A percentile compares a stretch with the other conserved stretches of the same genome.
Conservation (phyloP, 306 rosid genomes). For the Echinosophora koreensis region DNA sequence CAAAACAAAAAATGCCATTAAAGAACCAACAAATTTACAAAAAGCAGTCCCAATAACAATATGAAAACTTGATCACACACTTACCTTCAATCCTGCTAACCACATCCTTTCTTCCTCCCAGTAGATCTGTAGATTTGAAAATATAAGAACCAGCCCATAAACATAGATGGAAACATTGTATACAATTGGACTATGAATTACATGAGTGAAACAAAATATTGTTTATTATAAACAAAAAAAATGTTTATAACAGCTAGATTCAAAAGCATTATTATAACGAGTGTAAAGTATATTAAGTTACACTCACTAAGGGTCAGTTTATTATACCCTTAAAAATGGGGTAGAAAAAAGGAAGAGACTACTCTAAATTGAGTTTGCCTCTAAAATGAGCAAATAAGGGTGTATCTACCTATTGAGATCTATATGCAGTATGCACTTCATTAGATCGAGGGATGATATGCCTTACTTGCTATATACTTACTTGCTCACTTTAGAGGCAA, state of each 20-base stretch:
- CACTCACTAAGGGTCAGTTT: not conserved
- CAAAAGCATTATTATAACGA: constrained; percentile 6
- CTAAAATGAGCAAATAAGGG: too few species aligned
- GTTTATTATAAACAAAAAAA: not conserved
- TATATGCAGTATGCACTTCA: too few species aligned
- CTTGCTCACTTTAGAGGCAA: too few species aligned
- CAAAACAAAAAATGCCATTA: not conserved
- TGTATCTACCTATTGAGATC: too few species aligned
- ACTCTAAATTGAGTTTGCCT: too few species aligned
- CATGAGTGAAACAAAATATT: not conserved
- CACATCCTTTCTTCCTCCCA: constrained; percentile 57
- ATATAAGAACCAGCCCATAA: constrained; percentile 30
- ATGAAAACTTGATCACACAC: constrained; percentile 1
- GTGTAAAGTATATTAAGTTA: constrained; percentile 9
- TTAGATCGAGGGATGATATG: too few species aligned
- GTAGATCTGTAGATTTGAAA: constrained; percentile 61
- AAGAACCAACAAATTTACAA: constrained; percentile 19
- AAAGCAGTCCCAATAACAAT: constrained; percentile 27
- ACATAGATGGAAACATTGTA: not conserved
- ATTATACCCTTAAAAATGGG: not conserved
- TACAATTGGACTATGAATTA: not conserved
- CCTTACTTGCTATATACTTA: too few species aligned
- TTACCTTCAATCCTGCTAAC: constrained; percentile 77
- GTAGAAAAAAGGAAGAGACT: not conserved
- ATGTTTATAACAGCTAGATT: not conserved